phyloP scores from a whole-genome alignment of 2,329 filamentous ascomycete species.

The Arthrobotrys pseudoclavata region DNA sequence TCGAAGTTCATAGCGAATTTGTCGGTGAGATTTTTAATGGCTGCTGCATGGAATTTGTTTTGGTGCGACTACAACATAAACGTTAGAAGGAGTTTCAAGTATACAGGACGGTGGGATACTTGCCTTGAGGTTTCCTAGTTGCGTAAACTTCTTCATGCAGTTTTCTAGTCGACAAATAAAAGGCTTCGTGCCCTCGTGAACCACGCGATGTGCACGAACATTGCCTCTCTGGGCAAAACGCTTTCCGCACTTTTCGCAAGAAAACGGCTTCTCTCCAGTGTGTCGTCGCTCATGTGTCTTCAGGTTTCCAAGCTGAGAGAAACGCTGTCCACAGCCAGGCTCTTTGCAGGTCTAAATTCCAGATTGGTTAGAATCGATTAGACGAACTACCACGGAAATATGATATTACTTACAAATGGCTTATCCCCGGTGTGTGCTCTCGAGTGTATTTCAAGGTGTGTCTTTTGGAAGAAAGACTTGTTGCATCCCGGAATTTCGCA shows the following conservation, averaged over 20 bases:
- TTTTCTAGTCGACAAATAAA: slow-evolving; percentile 85
- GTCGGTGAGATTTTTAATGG: slow-evolving; percentile 76
- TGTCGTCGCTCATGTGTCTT: slow-evolving; percentile 92
- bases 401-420: slow-evolving; percentile 78
- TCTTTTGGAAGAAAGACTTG: slow-evolving; percentile 91
- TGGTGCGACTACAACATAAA: slow-evolving; percentile 78
- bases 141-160: slow-evolving; percentile 89
- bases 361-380: slow-evolving; percentile 3
- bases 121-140: slow-evolving; percentile 92
- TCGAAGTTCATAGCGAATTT: slow-evolving; percentile 77
- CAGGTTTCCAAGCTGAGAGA: slow-evolving; percentile 91
- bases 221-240: slow-evolving; percentile 88
- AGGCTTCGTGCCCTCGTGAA: slow-evolving; percentile 81
- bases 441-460: slow-evolving; percentile 90
- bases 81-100: slow-evolving; percentile 19
- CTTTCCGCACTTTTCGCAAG: slow-evolving; percentile 83
- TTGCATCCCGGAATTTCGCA: slow-evolving; percentile 81
- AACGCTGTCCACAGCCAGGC: slow-evolving; percentile 80
- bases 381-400: background rate
- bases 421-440: slow-evolving; percentile 90
- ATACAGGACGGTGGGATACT: slow-evolving; percentile 48
- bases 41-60: slow-evolving; percentile 89
- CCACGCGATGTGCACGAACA: slow-evolving; percentile 84
- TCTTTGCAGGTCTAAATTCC: slow-evolving; percentile 75
- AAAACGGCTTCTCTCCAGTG: slow-evolving; percentile 86